These are phyloP conservation scores for Fusarium sp. DNA, from an alignment of 2,329 filamentous ascomycete species.

Conservation along the genomic window DNA sequence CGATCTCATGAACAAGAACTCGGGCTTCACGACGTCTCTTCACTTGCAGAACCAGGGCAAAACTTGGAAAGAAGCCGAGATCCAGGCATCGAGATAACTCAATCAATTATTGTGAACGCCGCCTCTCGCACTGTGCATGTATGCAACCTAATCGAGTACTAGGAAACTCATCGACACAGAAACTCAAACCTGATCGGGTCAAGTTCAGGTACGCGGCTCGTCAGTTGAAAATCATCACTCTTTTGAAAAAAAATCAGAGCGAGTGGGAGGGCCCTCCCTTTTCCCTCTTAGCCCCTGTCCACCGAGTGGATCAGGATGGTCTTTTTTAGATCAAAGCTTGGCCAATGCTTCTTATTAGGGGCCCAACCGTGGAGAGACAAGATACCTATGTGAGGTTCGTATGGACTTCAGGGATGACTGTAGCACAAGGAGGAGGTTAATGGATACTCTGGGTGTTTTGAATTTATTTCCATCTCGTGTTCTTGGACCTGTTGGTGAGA, in stretches of 20 bases:
- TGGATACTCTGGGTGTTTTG: neutral
- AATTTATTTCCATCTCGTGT: slow-evolving; percentile 7
- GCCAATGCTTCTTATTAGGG: slow-evolving; percentile 36
- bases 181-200: slow-evolving; percentile 36
- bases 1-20: slow-evolving; percentile 20
- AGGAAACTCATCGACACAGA: slow-evolving; percentile 20
- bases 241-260: slow-evolving; percentile 3
- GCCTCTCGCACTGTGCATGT: slow-evolving; percentile 25
- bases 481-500: neutral
- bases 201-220: slow-evolving; percentile 35
- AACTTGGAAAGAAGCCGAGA: slow-evolving; percentile 27
- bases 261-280: slow-evolving; percentile 11
- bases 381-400: slow-evolving; percentile 19
- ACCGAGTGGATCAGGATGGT: slow-evolving; percentile 16
- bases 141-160: slow-evolving; percentile 6
- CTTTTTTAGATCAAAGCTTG: slow-evolving; percentile 41
- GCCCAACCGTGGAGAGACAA: slow-evolving; percentile 13
- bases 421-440: slow-evolving; percentile 1
- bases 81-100: neutral
- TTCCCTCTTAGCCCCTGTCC: slow-evolving; percentile 6
- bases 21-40: slow-evolving; percentile 22
- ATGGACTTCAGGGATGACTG: neutral
- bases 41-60: slow-evolving; percentile 8
- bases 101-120: neutral
- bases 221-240: slow-evolving; percentile 34